These are phyloP conservation scores for Phaffomyces thermotolerans DNA, from an alignment of 805 yeast genomes.

Conservation along the genomic window DNA sequence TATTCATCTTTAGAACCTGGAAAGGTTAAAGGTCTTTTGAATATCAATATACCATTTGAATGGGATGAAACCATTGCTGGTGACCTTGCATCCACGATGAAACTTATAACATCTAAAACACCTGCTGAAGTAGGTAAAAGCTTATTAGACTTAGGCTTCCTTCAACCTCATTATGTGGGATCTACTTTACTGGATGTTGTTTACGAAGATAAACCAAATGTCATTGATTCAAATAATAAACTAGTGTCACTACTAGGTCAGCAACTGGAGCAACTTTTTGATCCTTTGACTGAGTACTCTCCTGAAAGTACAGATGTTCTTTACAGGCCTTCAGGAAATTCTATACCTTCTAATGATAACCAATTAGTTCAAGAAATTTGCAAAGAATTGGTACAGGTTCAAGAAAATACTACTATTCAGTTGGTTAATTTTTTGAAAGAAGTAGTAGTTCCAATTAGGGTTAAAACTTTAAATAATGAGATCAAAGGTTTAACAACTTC, in stretches of 20 bases:
- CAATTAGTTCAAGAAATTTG: constrained; percentile 46
- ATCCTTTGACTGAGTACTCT: constrained; percentile 84
- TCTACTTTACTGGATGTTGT: constrained; percentile 68
- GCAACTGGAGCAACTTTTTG: constrained; percentile 82
- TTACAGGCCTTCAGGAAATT: constrained; percentile 51
- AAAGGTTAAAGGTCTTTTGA: constrained; percentile 11
- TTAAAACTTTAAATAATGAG: constrained; percentile 52
- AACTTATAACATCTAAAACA: constrained; percentile 39
- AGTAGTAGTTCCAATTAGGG: constrained; percentile 71
- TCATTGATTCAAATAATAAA: constrained; percentile 62
- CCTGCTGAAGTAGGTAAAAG: constrained; percentile 54
- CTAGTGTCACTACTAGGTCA: constrained; percentile 74
- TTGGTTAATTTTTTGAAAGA: constrained; percentile 72
- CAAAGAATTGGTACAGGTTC: constrained; percentile 61
- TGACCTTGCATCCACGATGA: constrained; percentile 60
- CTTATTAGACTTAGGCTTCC: constrained; percentile 49
- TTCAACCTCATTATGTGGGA: constrained; percentile 40
- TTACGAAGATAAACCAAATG: constrained; percentile 46
- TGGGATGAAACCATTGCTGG: constrained; percentile 89
- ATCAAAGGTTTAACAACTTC: constrained; percentile 49
- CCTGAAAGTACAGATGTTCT: constrained; percentile 77
- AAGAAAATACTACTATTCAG: constrained; percentile 60
- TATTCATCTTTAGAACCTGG: constrained; percentile 45
- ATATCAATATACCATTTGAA: constrained; percentile 24
- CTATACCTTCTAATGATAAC: constrained; percentile 24